Base-by-base conservation (phyloP, 2,329 filamentous ascomycete genomes). In the Sporothrix mexicana region DNA sequence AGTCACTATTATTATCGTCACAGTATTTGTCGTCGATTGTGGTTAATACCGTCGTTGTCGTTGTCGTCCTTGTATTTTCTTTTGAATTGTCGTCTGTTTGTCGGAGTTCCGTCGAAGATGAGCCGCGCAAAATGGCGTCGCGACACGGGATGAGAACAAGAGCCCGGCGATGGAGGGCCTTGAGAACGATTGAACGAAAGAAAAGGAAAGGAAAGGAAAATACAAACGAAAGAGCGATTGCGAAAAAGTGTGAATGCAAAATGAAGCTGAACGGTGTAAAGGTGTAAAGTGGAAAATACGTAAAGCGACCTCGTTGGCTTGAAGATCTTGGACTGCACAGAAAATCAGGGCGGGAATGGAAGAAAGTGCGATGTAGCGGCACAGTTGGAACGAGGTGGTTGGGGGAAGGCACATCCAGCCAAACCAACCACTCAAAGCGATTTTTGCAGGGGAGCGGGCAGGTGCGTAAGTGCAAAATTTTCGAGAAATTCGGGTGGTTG, bases 361-460 rank as follows among this genome's bases (percentile, higher is more conserved):
- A 70, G 53, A 51, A 69, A 69, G 71, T 55, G 20, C 36, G 47
- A 66, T 47, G 36, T 51, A 49, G 73, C 25, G 69, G 55, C 30
- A 69, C 45, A 64, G 66, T 74, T 41, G 67, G 23, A 53, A 49
- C 53, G 57, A 68, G n/a, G 61, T 71, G 62, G 74, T 75, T 73
- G 74, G 72, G 73, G 72, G 70, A 59, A 74, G 68, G 72, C 49
- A 55, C 70, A 55, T 53, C 70, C 70, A 73, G 51, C 74, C 74
- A 75, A 55, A 53, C 70, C 70, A 73, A 57, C 74, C 74, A 75
- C 70, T 71, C 67, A 70, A 25, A 70, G 62, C 23, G 61, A 68
- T 72, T 66, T 36, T 55, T 53, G 67, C 62, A 73, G 73, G 69
- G 62, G 41, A 61, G 55, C 43, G 62, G 61, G 71, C 20, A 72